These are phyloP conservation scores for Reticulascus tulasneorum DNA, from an alignment of 2,329 filamentous ascomycete genomes.

Conservation along the genomic window DNA sequence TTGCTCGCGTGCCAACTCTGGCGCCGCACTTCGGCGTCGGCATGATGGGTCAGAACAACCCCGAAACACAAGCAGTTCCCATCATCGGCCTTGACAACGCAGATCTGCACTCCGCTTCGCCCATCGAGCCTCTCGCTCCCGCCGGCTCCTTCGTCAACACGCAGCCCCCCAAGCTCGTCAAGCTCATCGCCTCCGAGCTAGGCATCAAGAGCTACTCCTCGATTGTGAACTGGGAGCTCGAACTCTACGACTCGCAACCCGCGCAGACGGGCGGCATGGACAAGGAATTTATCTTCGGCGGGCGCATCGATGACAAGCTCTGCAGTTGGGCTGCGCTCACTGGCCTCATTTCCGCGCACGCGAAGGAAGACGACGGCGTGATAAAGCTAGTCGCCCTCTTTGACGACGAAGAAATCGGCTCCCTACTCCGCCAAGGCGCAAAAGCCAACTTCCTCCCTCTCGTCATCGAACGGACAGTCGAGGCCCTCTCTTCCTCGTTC, in stretches of 20 bases:
- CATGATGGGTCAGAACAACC: slow-evolving; percentile 66
- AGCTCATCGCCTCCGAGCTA: slow-evolving; percentile 76
- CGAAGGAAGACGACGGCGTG: slow-evolving; percentile 55
- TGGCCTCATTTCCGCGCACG: slow-evolving; percentile 68
- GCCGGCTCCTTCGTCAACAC: slow-evolving; percentile 71
- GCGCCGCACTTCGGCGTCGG: slow-evolving; percentile 89
- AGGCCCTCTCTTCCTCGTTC: slow-evolving; percentile 56
- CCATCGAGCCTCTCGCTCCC: slow-evolving; percentile 49
- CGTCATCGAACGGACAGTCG: slow-evolving; percentile 76
- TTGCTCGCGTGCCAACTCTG: slow-evolving; percentile 86
- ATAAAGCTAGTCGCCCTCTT: slow-evolving; percentile 93
- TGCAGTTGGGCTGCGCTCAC: slow-evolving; percentile 91
- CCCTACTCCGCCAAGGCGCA: slow-evolving; percentile 83
- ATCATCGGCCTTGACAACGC: slow-evolving; percentile 85
- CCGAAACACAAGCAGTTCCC: slow-evolving; percentile 90
- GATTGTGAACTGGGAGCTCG: slow-evolving; percentile 95
- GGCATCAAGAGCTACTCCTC: slow-evolving; percentile 65
- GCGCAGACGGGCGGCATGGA: slow-evolving; percentile 80
- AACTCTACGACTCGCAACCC: slow-evolving; percentile 87
- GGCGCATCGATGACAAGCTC: slow-evolving; percentile 95
- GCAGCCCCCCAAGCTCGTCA: slow-evolving; percentile 81
- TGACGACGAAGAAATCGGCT: slow-evolving; percentile 96
- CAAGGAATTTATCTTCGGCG: slow-evolving; percentile 91
- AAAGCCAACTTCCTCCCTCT: slow-evolving; percentile 81
- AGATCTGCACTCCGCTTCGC: slow-evolving; percentile 36